Evolutionary conservation across 371 early-diverging fungal species (phyloP).

Genomic region (Smittium mucronatum): DNA sequence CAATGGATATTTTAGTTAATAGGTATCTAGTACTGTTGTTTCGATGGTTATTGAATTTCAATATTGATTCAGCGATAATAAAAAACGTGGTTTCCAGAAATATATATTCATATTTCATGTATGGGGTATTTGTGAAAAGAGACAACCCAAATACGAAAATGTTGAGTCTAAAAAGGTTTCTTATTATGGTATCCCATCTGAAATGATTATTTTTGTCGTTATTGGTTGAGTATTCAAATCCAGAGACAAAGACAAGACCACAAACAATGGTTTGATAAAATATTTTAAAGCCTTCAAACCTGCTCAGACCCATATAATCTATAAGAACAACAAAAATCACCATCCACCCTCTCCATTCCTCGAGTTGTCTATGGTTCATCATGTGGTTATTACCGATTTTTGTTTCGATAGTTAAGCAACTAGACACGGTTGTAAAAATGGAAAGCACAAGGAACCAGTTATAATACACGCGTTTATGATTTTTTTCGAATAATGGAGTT

Average conservation of each 20-base stretch:
- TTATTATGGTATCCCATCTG: constrained; percentile 42
- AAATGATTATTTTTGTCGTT: constrained; percentile 55
- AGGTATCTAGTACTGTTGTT: constrained; percentile 36
- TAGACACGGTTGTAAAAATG: constrained; percentile 31
- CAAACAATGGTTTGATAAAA: constrained; percentile 55
- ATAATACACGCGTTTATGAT: constrained; percentile 41
- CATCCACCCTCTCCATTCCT: constrained; percentile 85
- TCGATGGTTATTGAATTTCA: constrained; percentile 8
- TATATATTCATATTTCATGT: constrained; percentile 60
- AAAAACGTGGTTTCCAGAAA: constrained; percentile 62
- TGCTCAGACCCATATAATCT: constrained; percentile 54
- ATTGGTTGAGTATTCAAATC: constrained; percentile 59
- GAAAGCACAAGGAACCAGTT: constrained; percentile 35
- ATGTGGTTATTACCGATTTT: constrained; percentile 12
- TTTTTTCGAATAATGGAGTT: constrained; percentile 49
- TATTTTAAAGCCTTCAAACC: constrained; percentile 49
- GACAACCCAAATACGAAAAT: constrained; percentile 47
- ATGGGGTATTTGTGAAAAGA: constrained; percentile 50
- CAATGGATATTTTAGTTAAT: constrained; percentile 37
- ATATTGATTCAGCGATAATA: constrained; percentile 21
- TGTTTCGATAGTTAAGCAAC: constrained; percentile 35
- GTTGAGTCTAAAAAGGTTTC: constrained; percentile 52
- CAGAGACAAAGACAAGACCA: constrained; percentile 64
- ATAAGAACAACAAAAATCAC: constrained; percentile 60
- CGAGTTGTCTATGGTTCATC: constrained; percentile 55